Evolutionary conservation across 441 rosid species (phyloP).

Genomic region (Gossypium davidsonii): DNA sequence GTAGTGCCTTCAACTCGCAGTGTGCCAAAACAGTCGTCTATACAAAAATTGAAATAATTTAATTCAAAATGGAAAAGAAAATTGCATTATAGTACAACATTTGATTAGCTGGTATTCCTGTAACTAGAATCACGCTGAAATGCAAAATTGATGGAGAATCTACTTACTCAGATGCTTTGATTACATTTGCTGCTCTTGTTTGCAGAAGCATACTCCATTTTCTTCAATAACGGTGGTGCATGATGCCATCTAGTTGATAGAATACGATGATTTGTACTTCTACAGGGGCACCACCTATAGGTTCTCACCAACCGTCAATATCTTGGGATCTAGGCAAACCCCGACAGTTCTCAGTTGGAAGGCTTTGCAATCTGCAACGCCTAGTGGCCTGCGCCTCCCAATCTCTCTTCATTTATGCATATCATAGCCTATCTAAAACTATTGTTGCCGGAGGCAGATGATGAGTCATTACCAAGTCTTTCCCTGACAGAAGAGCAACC

Average conservation of each 20-base stretch:
- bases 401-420: background rate
- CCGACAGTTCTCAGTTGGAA: background rate
- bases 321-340: background rate
- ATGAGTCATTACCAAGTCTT: background rate
- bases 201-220: background rate
- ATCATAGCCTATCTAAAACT: background rate
- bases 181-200: background rate
- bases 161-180: background rate
- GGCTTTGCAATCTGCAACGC: background rate
- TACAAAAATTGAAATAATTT: background rate
- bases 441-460: background rate
- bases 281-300: background rate
- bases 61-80: background rate
- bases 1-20: background rate
- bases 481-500: constrained; percentile 8
- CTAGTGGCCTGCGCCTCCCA: background rate
- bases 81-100: background rate
- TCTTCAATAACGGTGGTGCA: background rate
- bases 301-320: background rate
- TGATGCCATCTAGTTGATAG: background rate
- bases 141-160: constrained; percentile 9
- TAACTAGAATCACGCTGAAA: background rate
- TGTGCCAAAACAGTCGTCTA: background rate
- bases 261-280: background rate
- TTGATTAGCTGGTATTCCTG: background rate